phyloP scores from a whole-genome alignment of 345 rosid species.

The Rubroshorea leprosula region DNA sequence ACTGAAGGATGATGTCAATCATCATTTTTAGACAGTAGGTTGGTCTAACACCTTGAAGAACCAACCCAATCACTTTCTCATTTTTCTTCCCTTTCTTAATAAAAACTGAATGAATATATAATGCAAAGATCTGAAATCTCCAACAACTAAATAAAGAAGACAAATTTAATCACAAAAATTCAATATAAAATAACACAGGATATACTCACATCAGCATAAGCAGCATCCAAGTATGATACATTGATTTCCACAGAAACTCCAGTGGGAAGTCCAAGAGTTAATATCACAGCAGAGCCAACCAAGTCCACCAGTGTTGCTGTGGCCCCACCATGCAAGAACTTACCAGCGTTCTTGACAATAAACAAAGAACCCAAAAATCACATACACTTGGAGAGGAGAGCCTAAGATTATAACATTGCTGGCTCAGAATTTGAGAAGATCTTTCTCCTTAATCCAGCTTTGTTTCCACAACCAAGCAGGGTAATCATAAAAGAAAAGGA shows the following conservation, averaged over 20 bases:
- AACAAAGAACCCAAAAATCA: conserved; percentile 14
- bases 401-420: not conserved
- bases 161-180: not conserved
- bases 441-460: not conserved
- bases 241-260: conserved; percentile 91
- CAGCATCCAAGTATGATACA: conserved; percentile 83
- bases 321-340: conserved; percentile 95
- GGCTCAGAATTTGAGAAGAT: not conserved
- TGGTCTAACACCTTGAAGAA: not conserved
- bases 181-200: not conserved
- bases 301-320: conserved; percentile 83
- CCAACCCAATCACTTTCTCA: not conserved
- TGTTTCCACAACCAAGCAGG: not conserved
- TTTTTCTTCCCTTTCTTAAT: no score
- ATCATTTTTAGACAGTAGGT: not conserved
- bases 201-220: conserved; percentile 52
- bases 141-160: no score
- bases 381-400: not conserved
- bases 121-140: no score
- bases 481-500: not conserved
- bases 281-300: conserved; percentile 73
- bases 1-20: not conserved
- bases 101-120: no score
- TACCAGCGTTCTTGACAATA: conserved; percentile 60
- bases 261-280: conserved; percentile 41